Evolutionary conservation across 371 early-diverging fungal species (phyloP).

Genomic region (Quaeritorhiza haematococci): DNA sequence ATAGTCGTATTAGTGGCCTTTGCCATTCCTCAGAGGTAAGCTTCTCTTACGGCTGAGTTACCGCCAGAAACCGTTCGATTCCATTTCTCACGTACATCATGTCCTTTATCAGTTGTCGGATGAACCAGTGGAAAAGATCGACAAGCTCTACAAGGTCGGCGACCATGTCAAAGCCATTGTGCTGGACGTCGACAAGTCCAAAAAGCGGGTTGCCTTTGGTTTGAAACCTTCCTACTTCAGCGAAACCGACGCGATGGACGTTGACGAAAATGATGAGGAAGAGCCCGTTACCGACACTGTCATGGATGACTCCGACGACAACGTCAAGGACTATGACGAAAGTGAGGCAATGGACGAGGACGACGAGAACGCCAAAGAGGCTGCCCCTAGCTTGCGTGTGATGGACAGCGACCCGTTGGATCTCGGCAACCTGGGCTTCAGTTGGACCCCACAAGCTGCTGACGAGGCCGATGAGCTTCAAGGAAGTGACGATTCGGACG

Average conservation of each 20-base stretch:
- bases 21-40: conserved; percentile 65
- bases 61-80: not conserved
- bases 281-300: not conserved
- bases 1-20: conserved; percentile 58
- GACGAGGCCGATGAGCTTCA: no score
- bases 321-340: conserved; percentile 33
- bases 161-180: conserved; percentile 70
- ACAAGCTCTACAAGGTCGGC: conserved; percentile 59
- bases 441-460: no score
- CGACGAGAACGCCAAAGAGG: conserved; percentile 32
- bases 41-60: not conserved
- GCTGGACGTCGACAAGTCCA: conserved; percentile 58
- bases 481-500: conserved; percentile 33
- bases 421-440: no score
- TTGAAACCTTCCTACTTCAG: conserved; percentile 75
- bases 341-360: conserved; percentile 27
- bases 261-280: conserved; percentile 28
- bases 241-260: conserved; percentile 20
- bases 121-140: conserved; percentile 21
- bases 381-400: no score
- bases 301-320: conserved; percentile 28
- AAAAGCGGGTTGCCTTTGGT: conserved; percentile 61
- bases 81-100: conserved; percentile 3
- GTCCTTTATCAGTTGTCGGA: conserved; percentile 29
- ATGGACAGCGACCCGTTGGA: no score